Evolutionary conservation across 2,329 filamentous ascomycete genomes (phyloP).

Genomic region (Ophiostoma himal-ulmi): DNA sequence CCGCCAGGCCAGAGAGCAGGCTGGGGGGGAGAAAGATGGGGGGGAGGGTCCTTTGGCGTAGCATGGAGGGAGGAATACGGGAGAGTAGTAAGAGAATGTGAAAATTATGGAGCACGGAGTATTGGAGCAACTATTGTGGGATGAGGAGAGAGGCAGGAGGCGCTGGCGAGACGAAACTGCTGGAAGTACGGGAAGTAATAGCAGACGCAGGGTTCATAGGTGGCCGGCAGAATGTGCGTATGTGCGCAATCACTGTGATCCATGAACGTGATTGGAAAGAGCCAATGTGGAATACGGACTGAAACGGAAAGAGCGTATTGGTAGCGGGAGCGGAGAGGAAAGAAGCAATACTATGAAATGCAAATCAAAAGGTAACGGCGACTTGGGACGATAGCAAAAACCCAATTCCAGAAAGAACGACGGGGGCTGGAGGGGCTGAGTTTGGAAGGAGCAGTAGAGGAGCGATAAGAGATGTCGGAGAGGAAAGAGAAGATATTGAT

Average conservation of each 20-base stretch:
- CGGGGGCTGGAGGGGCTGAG: not conserved
- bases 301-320: not conserved
- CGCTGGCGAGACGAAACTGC: conserved; percentile 4
- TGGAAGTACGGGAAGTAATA: not conserved
- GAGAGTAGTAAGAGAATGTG: not conserved
- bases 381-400: not conserved
- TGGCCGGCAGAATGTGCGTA: not conserved
- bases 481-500: not conserved
- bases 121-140: not conserved
- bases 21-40: not conserved
- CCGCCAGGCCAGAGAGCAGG: not conserved
- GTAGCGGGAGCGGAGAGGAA: not conserved
- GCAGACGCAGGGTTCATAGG: not conserved
- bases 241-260: no score
- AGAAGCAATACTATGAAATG: not conserved
- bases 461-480: not conserved
- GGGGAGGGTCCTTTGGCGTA: not conserved
- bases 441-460: not conserved
- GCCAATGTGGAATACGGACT: not conserved
- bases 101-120: conserved; percentile 4
- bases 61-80: not conserved
- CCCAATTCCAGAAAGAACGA: not conserved
- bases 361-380: not conserved
- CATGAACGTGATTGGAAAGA: not conserved
- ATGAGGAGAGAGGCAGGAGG: conserved; percentile 10